These are phyloP conservation scores for Stachybotrys chartarum DNA, from an alignment of 2,329 filamentous ascomycete species.

Conservation along the genomic window DNA sequence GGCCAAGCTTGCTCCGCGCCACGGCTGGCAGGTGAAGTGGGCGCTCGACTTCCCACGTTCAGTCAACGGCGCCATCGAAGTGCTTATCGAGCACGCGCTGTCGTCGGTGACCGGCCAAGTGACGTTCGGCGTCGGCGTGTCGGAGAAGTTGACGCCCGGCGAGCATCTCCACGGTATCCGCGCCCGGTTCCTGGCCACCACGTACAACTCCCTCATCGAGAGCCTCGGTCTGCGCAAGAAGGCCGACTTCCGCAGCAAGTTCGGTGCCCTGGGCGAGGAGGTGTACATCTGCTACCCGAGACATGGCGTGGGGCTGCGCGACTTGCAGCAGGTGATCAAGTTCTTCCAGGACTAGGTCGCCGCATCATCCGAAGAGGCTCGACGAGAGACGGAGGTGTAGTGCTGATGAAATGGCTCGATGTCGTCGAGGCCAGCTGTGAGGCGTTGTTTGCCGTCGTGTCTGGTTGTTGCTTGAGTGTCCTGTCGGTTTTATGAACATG, in stretches of 20 bases:
- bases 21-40: conserved; percentile 95
- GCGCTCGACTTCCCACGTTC: conserved; percentile 86
- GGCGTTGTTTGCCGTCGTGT: too few species aligned
- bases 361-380: background rate
- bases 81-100: conserved; percentile 67
- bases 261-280: conserved; percentile 76
- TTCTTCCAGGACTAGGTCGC: conserved; percentile 74
- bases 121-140: conserved; percentile 83
- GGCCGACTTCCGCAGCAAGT: conserved; percentile 84
- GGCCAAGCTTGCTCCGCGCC: conserved; percentile 68
- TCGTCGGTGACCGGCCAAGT: conserved; percentile 46
- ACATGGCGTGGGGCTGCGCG: conserved; percentile 74
- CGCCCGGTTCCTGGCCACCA: conserved; percentile 73
- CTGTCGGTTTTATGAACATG: too few species aligned
- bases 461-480: too few species aligned
- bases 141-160: conserved; percentile 65
- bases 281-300: conserved; percentile 88
- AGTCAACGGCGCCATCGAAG: conserved; percentile 82
- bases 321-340: conserved; percentile 77
- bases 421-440: too few species aligned
- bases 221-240: conserved; percentile 79
- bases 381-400: background rate
- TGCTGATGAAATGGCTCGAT: too few species aligned
- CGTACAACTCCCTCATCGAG: conserved; percentile 75
- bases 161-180: conserved; percentile 75